Percentiles rank a stretch among this genome's conserved stretches.
Conservation (phyloP, 352 stramenopile genomes). For the Peronospora destructor region DNA sequence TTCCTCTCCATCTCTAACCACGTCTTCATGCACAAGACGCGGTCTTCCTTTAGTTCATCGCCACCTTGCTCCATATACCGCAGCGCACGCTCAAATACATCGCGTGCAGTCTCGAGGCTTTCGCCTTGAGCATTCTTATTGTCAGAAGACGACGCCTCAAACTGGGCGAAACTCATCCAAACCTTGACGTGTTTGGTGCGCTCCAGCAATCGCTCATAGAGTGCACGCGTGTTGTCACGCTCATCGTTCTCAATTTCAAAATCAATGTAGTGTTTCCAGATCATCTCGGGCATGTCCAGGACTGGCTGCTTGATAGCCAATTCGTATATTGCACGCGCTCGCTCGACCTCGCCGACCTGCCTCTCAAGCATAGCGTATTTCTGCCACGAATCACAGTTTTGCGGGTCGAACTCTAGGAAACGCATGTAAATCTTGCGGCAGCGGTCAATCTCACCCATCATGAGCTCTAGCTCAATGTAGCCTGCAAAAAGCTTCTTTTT, state of each 20-base stretch:
- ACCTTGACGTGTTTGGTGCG: conserved; percentile 97
- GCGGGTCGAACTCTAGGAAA: conserved; percentile 69
- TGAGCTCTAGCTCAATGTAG: conserved; percentile 94
- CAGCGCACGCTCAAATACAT: conserved; percentile 89
- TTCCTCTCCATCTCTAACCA: conserved; percentile 93
- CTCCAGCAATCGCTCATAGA: conserved; percentile 96
- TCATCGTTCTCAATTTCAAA: conserved; percentile 93
- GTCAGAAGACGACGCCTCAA: conserved; percentile 44
- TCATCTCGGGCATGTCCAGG: conserved; percentile 97
- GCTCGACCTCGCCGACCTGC: conserved; percentile 91
- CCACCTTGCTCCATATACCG: conserved; percentile 73
- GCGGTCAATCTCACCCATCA: conserved; percentile 97
- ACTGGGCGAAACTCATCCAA: conserved; percentile 89
- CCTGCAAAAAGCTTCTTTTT: conserved; percentile 89
- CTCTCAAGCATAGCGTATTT: conserved; percentile 95
- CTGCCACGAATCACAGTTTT: conserved; percentile 93
- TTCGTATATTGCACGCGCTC: conserved; percentile 93
- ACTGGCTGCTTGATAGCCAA: conserved; percentile 91
- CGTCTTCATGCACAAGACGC: conserved; percentile 94
- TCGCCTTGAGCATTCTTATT: conserved; percentile 25
- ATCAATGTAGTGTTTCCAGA: conserved; percentile 99
- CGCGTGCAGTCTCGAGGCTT: conserved; percentile 64
- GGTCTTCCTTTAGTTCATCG: conserved; percentile 88
- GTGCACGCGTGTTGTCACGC: conserved; percentile 74
- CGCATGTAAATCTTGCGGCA: conserved; percentile 88